Conservation (phyloP, 495 filamentous ascomycete species). For the Letharia lupina region DNA sequence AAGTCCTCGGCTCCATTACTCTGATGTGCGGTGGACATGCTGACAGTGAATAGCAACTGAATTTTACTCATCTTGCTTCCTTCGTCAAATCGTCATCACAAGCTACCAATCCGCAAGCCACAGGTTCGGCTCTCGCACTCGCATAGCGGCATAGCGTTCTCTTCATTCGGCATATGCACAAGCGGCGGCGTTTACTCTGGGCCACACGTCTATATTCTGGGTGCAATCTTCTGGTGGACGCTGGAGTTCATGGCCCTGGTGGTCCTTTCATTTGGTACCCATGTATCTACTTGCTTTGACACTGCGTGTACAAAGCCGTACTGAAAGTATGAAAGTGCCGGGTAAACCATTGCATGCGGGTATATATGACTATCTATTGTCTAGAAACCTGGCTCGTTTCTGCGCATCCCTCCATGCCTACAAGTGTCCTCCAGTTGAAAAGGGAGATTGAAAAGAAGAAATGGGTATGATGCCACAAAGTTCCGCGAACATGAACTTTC, state of each 20-base stretch:
- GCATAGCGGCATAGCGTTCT: background rate
- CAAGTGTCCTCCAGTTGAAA: background rate
- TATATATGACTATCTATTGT: background rate
- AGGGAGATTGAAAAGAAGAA: background rate
- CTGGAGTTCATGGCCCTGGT: background rate
- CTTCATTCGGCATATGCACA: background rate
- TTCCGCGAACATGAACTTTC: background rate
- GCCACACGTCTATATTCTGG: background rate
- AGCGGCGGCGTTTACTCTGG: conserved; percentile 9
- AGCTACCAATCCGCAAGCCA: background rate
- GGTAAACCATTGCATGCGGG: background rate
- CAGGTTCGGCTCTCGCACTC: background rate
- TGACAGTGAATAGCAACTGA: conserved; percentile 7
- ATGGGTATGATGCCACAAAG: background rate
- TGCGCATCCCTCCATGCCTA: background rate
- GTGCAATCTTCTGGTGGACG: background rate
- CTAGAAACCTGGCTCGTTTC: background rate
- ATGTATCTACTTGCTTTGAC: background rate
- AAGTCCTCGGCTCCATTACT: conserved; percentile 35
- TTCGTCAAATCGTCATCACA: background rate
- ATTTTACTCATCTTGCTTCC: background rate
- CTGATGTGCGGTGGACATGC: background rate
- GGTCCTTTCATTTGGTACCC: background rate
- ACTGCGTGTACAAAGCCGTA: background rate
- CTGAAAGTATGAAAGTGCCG: background rate